Evolutionary conservation across 1,139 yeast genomes (phyloP), one percentile per base, ranked within the genome.

Genomic region (Barnettozyma hawaiiensis): DNA sequence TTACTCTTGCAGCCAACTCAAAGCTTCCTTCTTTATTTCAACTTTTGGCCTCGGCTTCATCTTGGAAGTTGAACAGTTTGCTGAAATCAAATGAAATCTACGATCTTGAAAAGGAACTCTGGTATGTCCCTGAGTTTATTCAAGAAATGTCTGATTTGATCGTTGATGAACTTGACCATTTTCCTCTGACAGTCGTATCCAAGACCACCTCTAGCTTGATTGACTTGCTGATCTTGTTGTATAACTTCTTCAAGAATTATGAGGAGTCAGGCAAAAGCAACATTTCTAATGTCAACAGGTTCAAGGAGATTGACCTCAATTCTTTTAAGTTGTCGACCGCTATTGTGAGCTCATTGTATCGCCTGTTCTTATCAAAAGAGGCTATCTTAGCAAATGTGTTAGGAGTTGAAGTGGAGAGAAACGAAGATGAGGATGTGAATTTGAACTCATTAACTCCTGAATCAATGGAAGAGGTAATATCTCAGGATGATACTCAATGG

Each of bases 371-470:
- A 50, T 53, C 55, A 36, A 44, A 65, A 48, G 66, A 67, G 43
- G 56, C 65, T 19, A 65, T 64, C 35, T 50, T 61, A 26, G 59
- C 69, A 2, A 53, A 53, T 40, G 52, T 64, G 6, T 26, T 51
- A 10, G 63, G 60, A 0, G 55, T 70, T 4, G 67, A 69, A 11
- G 59, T 82, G 43, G 83, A 77, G 28, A 69, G 85, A 53, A 66
- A 63, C 20, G 78, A 70, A 31, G 70, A 71, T 31, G 89, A 82
- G 58, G 81, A 72, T 52, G 84, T 79, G 3, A 72, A 73, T 48
- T 71, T 71, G 44, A 75, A 67, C 42, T 71, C 70, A 19, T 51
- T 60, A 45, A 51, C 52, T 16, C 52, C 50, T 14, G 59, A 57
- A 1, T 48, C 47, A 11, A 53, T 51, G 7, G 51, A 59, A 1